phyloP scores from a whole-genome alignment of 1,284 basidiomycete genomes.

The Apiotrichum laibachii region DNA sequence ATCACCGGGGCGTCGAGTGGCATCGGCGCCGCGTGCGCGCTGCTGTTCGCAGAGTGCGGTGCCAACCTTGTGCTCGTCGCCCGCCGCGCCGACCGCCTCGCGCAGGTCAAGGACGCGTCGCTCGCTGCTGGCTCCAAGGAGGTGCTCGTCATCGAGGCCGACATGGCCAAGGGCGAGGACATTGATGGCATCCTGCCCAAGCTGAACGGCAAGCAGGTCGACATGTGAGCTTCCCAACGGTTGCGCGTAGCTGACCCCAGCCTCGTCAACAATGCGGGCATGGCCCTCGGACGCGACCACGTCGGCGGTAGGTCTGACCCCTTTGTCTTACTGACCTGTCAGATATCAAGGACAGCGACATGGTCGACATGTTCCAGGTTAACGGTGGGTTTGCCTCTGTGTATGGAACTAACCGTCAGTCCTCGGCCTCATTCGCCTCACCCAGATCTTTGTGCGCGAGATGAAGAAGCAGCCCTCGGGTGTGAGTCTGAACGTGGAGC shows the following conservation, averaged over 20 bases:
- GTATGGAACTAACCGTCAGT: conserved; percentile 22
- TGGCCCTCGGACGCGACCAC: conserved; percentile 48
- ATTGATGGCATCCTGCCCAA: conserved; percentile 29
- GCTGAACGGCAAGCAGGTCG: conserved; percentile 36
- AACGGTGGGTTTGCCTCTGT: conserved; percentile 56
- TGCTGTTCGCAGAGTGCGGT: conserved; percentile 42
- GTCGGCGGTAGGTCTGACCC: conserved; percentile 34
- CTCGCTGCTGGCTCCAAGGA: conserved; percentile 33
- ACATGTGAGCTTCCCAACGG: conserved; percentile 33
- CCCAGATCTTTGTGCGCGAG: conserved; percentile 57
- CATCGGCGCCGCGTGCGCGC: conserved; percentile 45
- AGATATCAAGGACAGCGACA: conserved; percentile 45
- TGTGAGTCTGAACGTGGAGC: conserved; percentile 28
- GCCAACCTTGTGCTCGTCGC: conserved; percentile 45
- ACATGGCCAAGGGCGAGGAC: conserved; percentile 38
- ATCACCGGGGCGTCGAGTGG: conserved; percentile 47
- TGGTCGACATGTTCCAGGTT: conserved; percentile 76
- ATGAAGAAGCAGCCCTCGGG: conserved; percentile 85
- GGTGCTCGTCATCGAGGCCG: conserved; percentile 39
- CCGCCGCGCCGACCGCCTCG: conserved; percentile 19
- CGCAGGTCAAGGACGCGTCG: conserved; percentile 27
- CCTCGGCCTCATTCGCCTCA: conserved; percentile 45
- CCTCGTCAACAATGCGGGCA: conserved; percentile 52
- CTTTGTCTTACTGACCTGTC: conserved; percentile 17
- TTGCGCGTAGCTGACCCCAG: conserved; percentile 18